These are phyloP conservation scores for Juglanconis juglandina DNA, from an alignment of 2,329 filamentous ascomycete species.

Conservation along the genomic window DNA sequence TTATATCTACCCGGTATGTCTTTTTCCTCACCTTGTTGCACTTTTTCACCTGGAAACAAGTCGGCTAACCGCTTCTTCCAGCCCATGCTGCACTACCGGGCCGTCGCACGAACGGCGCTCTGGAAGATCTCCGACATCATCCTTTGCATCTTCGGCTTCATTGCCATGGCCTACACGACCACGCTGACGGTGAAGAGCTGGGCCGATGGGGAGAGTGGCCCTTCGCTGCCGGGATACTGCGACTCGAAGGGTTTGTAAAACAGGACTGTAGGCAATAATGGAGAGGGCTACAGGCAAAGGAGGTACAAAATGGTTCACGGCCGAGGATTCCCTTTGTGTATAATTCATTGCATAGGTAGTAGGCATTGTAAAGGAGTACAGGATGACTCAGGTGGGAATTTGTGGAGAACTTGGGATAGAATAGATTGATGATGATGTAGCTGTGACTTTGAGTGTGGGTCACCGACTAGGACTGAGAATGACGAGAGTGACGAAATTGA, in stretches of 20 bases:
- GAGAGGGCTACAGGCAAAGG: not conserved
- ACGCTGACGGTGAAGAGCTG: conserved; percentile 82
- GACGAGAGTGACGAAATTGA: not conserved
- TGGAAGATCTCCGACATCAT: conserved; percentile 70
- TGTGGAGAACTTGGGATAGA: conserved; percentile 6
- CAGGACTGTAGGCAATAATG: not conserved
- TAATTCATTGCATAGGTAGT: conserved; percentile 8
- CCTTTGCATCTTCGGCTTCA: conserved; percentile 76
- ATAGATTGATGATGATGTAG: conserved; percentile 11
- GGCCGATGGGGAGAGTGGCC: conserved; percentile 55
- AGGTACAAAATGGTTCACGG: not conserved
- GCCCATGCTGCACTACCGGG: conserved; percentile 86
- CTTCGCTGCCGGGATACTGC: conserved; percentile 52
- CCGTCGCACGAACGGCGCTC: conserved; percentile 65
- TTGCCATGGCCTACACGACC: conserved; percentile 92
- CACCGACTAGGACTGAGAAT: not conserved
- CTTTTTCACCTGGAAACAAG: not conserved
- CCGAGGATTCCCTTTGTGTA: conserved; percentile 5
- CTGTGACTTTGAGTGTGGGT: not conserved
- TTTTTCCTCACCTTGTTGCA: not conserved
- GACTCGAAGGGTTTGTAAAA: conserved; percentile 35
- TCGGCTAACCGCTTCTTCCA: conserved; percentile 40
- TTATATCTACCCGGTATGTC: conserved; percentile 92
- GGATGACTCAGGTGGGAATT: not conserved
- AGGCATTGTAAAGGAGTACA: conserved; percentile 5